Conservation (phyloP, 2,329 filamentous ascomycete species). For the Pseudocercospora macadamiae region DNA sequence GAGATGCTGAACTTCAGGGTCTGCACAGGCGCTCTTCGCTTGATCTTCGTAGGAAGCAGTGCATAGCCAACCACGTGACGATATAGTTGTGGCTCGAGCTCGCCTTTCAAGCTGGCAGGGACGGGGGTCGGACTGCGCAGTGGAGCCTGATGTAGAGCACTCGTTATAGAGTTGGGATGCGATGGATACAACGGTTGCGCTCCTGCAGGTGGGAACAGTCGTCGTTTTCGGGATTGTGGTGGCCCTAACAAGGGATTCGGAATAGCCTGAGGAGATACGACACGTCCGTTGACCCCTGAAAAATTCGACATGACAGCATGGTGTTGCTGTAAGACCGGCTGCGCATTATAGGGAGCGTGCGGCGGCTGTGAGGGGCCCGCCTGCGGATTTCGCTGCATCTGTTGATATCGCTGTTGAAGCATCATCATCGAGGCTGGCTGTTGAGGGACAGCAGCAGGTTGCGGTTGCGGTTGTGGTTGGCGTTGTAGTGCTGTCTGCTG, state of each 20-base stretch:
- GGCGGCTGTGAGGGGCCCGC: neutral
- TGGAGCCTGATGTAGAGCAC: conserved; percentile 62
- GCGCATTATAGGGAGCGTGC: neutral
- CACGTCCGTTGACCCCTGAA: neutral
- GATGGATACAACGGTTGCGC: conserved; percentile 46
- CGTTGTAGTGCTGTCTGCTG: conserved; percentile 18
- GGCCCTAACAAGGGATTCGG: neutral
- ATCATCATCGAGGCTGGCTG: too few species aligned
- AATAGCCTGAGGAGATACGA: neutral
- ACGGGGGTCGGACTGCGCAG: conserved; percentile 56
- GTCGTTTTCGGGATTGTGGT: too few species aligned
- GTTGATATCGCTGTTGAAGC: conserved; percentile 5
- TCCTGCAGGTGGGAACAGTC: conserved; percentile 32
- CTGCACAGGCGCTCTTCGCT: conserved; percentile 42
- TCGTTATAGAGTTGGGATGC: too few species aligned
- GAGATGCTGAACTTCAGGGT: conserved; percentile 53
- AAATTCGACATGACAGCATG: neutral
- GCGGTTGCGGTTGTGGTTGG: conserved; percentile 11
- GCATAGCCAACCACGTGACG: conserved; percentile 60
- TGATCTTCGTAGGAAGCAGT: conserved; percentile 49
- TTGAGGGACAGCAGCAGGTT: neutral
- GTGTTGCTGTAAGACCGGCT: conserved; percentile 5
- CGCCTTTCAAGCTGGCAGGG: conserved; percentile 4
- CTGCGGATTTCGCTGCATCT: conserved; percentile 8
- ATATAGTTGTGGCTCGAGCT: conserved; percentile 48